Conservation (phyloP, 805 yeast species). For the Yarrowia sp. region DNA sequence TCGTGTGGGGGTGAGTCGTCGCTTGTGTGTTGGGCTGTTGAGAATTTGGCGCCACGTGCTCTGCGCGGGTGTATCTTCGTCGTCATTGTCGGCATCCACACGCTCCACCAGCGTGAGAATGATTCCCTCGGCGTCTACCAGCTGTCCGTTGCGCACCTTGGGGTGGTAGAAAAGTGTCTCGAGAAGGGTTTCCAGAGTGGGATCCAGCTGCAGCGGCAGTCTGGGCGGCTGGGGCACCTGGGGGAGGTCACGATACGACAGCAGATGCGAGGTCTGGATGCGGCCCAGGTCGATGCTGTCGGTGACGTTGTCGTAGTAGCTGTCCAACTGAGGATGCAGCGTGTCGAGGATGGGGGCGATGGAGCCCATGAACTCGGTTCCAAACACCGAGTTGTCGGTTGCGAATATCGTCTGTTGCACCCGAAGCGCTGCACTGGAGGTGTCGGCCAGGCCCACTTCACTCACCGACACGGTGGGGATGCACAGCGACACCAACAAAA, state of each 20-base stretch:
- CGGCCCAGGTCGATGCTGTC: constrained; percentile 12
- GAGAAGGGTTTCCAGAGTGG: background rate
- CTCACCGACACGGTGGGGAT: constrained; percentile 26
- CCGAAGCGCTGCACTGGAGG: constrained; percentile 30
- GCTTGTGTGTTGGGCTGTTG: constrained; percentile 33
- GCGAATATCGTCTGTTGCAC: constrained; percentile 40
- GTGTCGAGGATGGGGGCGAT: constrained; percentile 3
- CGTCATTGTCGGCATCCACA: constrained; percentile 36
- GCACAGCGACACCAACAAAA: constrained; percentile 35
- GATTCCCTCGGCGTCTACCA: constrained; percentile 14
- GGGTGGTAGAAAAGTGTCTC: constrained; percentile 19
- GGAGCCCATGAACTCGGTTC: background rate
- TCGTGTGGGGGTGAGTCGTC: constrained; percentile 30
- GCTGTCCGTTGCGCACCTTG: constrained; percentile 6
- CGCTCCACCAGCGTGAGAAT: constrained; percentile 31
- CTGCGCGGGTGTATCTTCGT: background rate
- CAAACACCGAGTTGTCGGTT: constrained; percentile 23
- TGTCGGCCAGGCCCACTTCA: constrained; percentile 25
- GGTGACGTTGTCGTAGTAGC: constrained; percentile 17
- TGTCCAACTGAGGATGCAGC: background rate
- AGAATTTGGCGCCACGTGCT: constrained; percentile 31
- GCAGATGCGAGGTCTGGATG: constrained; percentile 15
- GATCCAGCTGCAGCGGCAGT: background rate
- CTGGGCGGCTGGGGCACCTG: background rate
- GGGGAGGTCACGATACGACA: constrained; percentile 15